Conservation (phyloP, 805 yeast species). For the Kuraishia ogatae region DNA sequence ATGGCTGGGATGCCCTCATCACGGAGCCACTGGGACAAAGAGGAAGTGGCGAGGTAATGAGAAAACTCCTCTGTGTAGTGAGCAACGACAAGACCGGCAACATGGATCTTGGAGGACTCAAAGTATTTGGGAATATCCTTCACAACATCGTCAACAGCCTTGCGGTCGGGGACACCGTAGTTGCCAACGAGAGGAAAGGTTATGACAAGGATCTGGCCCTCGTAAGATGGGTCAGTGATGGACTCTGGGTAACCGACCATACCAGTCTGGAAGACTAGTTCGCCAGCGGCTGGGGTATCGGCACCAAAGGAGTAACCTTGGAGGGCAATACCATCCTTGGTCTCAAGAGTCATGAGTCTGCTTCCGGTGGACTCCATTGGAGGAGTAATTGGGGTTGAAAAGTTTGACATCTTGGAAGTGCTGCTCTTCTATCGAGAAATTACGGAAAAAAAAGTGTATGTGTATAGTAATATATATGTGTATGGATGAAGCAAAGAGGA, state of each 20-base stretch:
- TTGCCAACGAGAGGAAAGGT: slow-evolving; percentile 97
- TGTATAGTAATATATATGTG: background rate
- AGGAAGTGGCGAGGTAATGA: slow-evolving; percentile 86
- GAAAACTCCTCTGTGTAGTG: slow-evolving; percentile 95
- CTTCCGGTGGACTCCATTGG: slow-evolving; percentile 81
- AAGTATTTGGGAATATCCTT: slow-evolving; percentile 81
- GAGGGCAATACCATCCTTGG: slow-evolving; percentile 75
- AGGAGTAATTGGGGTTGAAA: slow-evolving; percentile 82
- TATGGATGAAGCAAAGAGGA: background rate
- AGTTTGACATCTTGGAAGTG: slow-evolving; percentile 19
- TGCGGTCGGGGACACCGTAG: slow-evolving; percentile 96
- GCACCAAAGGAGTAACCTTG: slow-evolving; percentile 99
- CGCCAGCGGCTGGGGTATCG: slow-evolving; percentile 83
- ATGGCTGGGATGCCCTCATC: slow-evolving; percentile 90
- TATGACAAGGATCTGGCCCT: slow-evolving; percentile 93
- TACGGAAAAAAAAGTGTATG: too few species aligned
- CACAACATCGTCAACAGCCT: slow-evolving; percentile 62
- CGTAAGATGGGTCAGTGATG: slow-evolving; percentile 95
- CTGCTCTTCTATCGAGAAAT: background rate
- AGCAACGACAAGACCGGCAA: slow-evolving; percentile 95
- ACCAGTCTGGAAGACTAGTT: slow-evolving; percentile 98
- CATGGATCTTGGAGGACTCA: slow-evolving; percentile 86
- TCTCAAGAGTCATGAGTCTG: slow-evolving; percentile 78
- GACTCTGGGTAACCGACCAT: slow-evolving; percentile 99
- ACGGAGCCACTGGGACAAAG: slow-evolving; percentile 89